Evolutionary conservation across 2,329 filamentous ascomycete genomes (phyloP).

Genomic region (Aspergillus sp.): DNA sequence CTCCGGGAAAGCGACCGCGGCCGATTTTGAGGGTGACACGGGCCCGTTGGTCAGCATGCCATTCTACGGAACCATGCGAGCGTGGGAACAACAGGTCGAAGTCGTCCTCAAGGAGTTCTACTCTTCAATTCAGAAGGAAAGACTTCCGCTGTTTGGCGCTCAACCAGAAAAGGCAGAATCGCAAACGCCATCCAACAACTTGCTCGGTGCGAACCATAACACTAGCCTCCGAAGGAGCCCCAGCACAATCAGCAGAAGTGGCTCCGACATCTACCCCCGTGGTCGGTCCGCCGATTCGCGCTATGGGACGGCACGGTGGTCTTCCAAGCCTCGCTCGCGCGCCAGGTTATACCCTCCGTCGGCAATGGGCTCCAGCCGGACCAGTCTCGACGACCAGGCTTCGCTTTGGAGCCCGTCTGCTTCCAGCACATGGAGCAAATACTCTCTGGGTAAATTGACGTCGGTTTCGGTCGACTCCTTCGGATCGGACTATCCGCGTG

Average conservation of each 20-base stretch:
- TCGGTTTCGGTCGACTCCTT: conserved; percentile 91
- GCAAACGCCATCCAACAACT: conserved; percentile 43
- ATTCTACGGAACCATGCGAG: conserved; percentile 65
- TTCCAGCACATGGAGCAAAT: conserved; percentile 93
- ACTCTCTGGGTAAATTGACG: conserved; percentile 81
- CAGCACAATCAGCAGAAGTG: conserved; percentile 85
- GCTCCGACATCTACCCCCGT: conserved; percentile 66
- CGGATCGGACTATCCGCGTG: conserved; percentile 63
- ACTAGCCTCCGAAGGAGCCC: conserved; percentile 71
- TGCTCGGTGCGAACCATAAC: conserved; percentile 59
- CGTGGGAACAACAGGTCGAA: conserved; percentile 86
- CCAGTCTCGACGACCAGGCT: conserved; percentile 83
- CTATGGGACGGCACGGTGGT: conserved; percentile 62
- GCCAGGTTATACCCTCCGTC: conserved; percentile 67
- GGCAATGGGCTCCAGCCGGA: conserved; percentile 81
- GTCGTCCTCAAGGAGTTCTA: conserved; percentile 88
- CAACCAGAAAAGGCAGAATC: conserved; percentile 38
- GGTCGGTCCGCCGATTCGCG: conserved; percentile 62
- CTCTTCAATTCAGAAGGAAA: conserved; percentile 74
- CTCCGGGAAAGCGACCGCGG: conserved; percentile 18
- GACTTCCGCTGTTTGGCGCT: conserved; percentile 76
- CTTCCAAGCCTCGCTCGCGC: conserved; percentile 75
- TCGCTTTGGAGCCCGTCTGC: conserved; percentile 86
- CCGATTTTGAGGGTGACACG: conserved; percentile 21
- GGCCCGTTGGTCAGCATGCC: conserved; percentile 70